phyloP scores from a whole-genome alignment of 257 asterid species.

The Solanum lycopersicoides region DNA sequence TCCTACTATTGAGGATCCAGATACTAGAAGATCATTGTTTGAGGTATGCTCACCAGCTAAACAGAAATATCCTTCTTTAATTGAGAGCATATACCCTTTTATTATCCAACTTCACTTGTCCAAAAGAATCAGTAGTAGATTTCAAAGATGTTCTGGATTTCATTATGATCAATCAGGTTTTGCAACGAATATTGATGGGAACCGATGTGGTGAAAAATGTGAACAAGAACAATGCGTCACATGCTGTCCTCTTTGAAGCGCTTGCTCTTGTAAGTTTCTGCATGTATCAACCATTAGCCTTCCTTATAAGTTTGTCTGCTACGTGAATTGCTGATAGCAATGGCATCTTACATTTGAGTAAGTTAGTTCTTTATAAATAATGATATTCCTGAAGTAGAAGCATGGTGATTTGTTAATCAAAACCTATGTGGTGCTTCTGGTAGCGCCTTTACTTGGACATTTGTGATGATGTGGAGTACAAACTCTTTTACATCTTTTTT shows the following conservation, averaged over 20 bases:
- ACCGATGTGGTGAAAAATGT: slow-evolving; percentile 99
- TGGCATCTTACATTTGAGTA: neutral
- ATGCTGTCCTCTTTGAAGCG: slow-evolving; percentile 99
- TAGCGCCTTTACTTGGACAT: neutral
- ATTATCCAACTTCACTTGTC: neutral
- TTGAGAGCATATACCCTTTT: neutral
- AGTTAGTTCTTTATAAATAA: neutral
- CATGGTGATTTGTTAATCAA: neutral
- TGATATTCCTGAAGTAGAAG: neutral
- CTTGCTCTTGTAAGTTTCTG: slow-evolving; percentile 81
- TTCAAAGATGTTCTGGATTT: neutral
- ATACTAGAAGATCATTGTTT: slow-evolving; percentile 87
- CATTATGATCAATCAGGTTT: slow-evolving; percentile 45
- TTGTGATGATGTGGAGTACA: neutral
- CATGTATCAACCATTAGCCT: neutral
- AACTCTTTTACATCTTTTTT: neutral
- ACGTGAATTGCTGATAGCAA: neutral
- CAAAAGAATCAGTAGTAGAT: neutral
- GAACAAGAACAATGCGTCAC: slow-evolving; percentile 99
- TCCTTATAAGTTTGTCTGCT: neutral
- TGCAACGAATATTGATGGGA: slow-evolving; percentile 97
- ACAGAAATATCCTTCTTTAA: neutral
- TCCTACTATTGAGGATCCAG: slow-evolving; percentile 96
- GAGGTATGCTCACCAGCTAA: slow-evolving; percentile 48
- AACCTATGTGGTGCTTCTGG: neutral